Evolutionary conservation across 2,329 filamentous ascomycete species (phyloP), one percentile per base, ranked within the genome.

Genomic region (Cercospora zeina): DNA sequence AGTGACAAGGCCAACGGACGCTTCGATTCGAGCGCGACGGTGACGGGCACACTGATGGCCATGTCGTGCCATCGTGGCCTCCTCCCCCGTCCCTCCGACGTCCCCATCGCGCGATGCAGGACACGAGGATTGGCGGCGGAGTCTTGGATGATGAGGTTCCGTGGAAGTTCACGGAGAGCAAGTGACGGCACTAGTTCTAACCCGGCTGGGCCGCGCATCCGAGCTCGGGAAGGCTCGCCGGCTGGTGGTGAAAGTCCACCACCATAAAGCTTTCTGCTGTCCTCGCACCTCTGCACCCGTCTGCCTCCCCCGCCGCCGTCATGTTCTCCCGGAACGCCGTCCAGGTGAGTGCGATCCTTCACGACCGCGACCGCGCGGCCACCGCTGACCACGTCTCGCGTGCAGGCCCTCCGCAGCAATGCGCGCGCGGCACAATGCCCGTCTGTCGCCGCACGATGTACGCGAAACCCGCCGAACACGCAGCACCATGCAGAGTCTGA

Each of bases 381-480:
- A 62, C 64, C 51, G 50, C 67, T 62, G 24, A 65, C 57, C 31
- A 50, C 64, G n/a, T 59, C 16, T 24, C 27, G 63, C 56, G 58
- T 54, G 61, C 72, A 86, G 83, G 81, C 81, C 73, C 79, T 86
- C 45, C 66, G 72, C 79, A 85, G 76, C 83, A 82, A 76, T 79
- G 79, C 75, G 79, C 79, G 72, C 73, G 68, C 75, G 76, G 65
- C 60, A 53, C 65, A 65, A 71, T 80, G 79, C 69, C 80, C 81
- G 68, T 79, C 81, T 65, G 76, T 83, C 72, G 78, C 81, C 66
- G 77, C 81, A 65, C 80, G 84, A 78, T 81, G 84, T 86, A 81
- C 72, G 82, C 74, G 65, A 57, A 65, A 31, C 37, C 55, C 42
- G 54, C 36, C 51, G 34, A 24, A 10, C n/a, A 42, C 24, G 11